These are phyloP conservation scores for Telfairia occidentalis DNA, from an alignment of 331 rosid species.

Conservation along the genomic window DNA sequence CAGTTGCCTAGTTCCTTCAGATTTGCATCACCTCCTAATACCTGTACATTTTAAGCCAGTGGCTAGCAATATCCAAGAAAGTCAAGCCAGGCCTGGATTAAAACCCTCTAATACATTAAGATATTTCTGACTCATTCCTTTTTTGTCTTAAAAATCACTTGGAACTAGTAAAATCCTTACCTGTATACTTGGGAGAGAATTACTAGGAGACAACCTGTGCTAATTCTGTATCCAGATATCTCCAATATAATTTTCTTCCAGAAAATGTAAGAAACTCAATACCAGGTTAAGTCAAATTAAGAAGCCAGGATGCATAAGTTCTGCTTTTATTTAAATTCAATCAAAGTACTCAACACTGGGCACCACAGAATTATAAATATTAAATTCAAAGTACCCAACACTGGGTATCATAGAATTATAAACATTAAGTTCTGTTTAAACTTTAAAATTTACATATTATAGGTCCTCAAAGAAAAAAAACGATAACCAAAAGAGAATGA, in stretches of 20 bases:
- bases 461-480: neutral
- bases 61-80: slow-evolving; percentile 90
- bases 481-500: neutral
- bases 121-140: slow-evolving; percentile 4
- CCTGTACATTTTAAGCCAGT: slow-evolving; percentile 99
- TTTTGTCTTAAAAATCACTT: neutral
- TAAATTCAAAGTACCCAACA: no score
- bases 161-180: slow-evolving; percentile 29
- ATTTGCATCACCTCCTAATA: slow-evolving; percentile 48
- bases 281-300: neutral
- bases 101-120: slow-evolving; percentile 27
- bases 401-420: neutral
- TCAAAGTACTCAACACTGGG: neutral
- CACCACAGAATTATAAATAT: no score
- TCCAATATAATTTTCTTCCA: neutral
- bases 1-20: slow-evolving; percentile 41
- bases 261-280: neutral
- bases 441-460: neutral
- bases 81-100: slow-evolving; percentile 72
- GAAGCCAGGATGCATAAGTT: neutral
- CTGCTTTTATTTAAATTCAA: neutral
- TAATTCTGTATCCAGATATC: slow-evolving; percentile 61
- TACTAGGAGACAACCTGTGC: slow-evolving; percentile 66
- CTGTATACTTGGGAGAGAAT: slow-evolving; percentile 80
- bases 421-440: neutral